Evolutionary conservation across 1,284 basidiomycete genomes (phyloP).

Genomic region (Rhodofomes roseus): DNA sequence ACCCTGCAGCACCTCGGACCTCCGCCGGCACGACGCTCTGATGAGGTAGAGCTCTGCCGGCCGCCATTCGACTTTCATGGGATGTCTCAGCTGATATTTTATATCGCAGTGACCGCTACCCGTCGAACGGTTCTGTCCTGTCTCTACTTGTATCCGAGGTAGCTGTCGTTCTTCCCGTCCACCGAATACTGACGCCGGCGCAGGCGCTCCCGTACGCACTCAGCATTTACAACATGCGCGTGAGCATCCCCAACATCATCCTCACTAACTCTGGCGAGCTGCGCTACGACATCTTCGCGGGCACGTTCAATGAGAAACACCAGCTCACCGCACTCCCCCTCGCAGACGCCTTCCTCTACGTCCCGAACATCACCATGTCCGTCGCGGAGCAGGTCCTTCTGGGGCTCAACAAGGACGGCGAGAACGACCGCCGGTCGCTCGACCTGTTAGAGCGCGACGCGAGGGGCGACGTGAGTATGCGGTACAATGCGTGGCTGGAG

Average conservation of each 20-base stretch:
- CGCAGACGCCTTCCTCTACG: constrained; percentile 54
- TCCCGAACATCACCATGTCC: constrained; percentile 46
- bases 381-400: constrained; percentile 52
- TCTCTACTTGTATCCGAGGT: constrained; percentile 61
- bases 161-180: neutral
- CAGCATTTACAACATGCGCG: constrained; percentile 56
- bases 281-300: constrained; percentile 69
- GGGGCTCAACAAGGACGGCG: constrained; percentile 46
- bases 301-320: constrained; percentile 76
- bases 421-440: constrained; percentile 26
- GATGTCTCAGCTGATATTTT: neutral
- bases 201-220: constrained; percentile 56
- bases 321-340: constrained; percentile 72
- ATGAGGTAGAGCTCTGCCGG: too few species aligned
- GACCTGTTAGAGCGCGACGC: constrained; percentile 36
- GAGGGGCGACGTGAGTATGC: constrained; percentile 47
- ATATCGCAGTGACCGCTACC: constrained; percentile 49
- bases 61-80: too few species aligned
- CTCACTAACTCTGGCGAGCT: constrained; percentile 73
- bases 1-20: too few species aligned
- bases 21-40: too few species aligned
- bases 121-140: constrained; percentile 61
- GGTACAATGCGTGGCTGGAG: constrained; percentile 51
- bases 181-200: neutral
- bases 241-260: constrained; percentile 59